These are phyloP conservation scores for Mortierella sp. DNA, from an alignment of 371 early-diverging fungal species.

Conservation along the genomic window DNA sequence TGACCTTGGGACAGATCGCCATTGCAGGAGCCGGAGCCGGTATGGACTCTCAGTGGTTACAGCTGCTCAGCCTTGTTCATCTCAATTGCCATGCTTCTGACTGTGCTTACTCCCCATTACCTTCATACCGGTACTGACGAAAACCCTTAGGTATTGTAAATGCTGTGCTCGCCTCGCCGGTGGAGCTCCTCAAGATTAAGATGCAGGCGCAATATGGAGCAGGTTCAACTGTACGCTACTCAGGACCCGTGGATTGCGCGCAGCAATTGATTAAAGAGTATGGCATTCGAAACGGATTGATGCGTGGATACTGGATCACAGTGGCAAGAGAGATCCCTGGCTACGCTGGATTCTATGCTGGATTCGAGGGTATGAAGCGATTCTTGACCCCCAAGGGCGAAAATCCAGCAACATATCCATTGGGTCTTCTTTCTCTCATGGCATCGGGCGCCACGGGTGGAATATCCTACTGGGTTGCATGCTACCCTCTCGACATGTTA, in stretches of 20 bases:
- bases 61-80: background rate
- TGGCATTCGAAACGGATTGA: slow-evolving; percentile 75
- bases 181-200: slow-evolving; percentile 84
- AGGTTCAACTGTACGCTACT: slow-evolving; percentile 42
- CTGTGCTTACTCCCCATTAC: background rate
- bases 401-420: slow-evolving; percentile 59
- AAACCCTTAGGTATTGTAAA: slow-evolving; percentile 67
- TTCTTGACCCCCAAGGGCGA: slow-evolving; percentile 57
- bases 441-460: slow-evolving; percentile 81
- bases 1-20: slow-evolving; percentile 69
- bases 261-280: slow-evolving; percentile 68
- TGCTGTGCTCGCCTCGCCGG: slow-evolving; percentile 80
- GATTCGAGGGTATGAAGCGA: slow-evolving; percentile 81
- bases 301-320: slow-evolving; percentile 85
- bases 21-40: slow-evolving; percentile 85
- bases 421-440: slow-evolving; percentile 67
- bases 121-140: background rate
- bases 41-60: slow-evolving; percentile 6
- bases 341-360: slow-evolving; percentile 85
- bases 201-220: slow-evolving; percentile 80
- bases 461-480: slow-evolving; percentile 81
- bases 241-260: slow-evolving; percentile 78
- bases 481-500: slow-evolving; percentile 87
- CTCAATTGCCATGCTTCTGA: background rate
- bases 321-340: slow-evolving; percentile 84